Base-by-base conservation (phyloP, 2,329 filamentous ascomycete species). In the Periconia digitata region DNA sequence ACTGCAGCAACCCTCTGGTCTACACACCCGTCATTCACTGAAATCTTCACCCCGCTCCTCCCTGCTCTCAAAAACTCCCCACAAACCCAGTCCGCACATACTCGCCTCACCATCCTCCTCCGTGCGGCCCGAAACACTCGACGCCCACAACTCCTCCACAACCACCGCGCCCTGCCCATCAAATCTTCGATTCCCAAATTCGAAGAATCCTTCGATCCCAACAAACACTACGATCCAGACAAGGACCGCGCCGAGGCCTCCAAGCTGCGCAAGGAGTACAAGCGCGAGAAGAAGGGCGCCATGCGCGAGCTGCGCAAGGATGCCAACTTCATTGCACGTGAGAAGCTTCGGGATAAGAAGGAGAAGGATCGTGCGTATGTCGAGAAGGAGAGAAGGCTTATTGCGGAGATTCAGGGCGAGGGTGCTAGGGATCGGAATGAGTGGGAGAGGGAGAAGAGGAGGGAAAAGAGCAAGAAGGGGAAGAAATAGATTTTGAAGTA, bases 181-280 rank as follows among this genome's bases (percentile, higher is more conserved):
- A 92, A 92, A 72, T 85, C 85, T 7, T 86, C 83, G 49, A 85
- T 96, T 40, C 94, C 94, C 72, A 96, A 95, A 72, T 99, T 97
- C 75, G 94, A 97, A 75, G 92, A 96, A 69, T 81, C 83, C 49
- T 99, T 91, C 81, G 94, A 95, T 71, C 94, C 94, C 3, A 85
- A 89, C 76, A 92, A 91, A 76, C 94, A 97, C 80, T 97, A 99
- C 82, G 95, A 99, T 68, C 91, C 91, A 1, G 89, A 99, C 73
- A 86, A 86, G 59, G 91, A 96, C 73, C 89, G 94, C 27, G 86
- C 89, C 18, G 91, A 96, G 66, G 74, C 88, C 53, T 85, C 85
- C 66, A 94, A 92, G 72, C 81, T 99, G 66, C 86, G 85, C 75
- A 86, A 86, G 54, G 92, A 97, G 77, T 89, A 92, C 82, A 96